Evolutionary conservation across 2,329 filamentous ascomycete genomes (phyloP), one percentile per base, ranked within the genome.

Genomic region (Aspergillus ustus): DNA sequence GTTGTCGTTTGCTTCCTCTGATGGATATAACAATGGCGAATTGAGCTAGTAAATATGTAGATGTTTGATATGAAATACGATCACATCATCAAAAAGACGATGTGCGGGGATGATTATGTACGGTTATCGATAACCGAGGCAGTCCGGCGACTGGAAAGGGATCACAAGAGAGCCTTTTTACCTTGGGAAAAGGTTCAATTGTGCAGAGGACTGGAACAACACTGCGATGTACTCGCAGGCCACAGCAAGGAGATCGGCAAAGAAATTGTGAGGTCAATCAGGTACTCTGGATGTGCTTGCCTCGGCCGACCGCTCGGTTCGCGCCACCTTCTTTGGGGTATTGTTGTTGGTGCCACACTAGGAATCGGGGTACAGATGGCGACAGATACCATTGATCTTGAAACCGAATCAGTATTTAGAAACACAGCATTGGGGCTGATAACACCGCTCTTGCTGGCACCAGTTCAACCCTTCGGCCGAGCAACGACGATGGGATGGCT

Each of bases 61-160:
- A 44, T 25, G 22, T 13, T 20, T n/a, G n/a, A 43, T 53, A 53
- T 43, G 25, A 57, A 51, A 44, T 51, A 22, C 19, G 25, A 58
- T 58, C 55, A 58, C 55, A 50, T 58, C 55, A 58, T 52, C 48
- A 9, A 51, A 50, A 57, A 54, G 52, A 44, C 45, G 31, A 8
- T 53, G 54, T 57, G 59, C 59, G 59, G 59, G 59, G 59, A 57
- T 59, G 43, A 6, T 9, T 9, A 22, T 48, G 34, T 9, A 22
- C 43, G 34, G 54, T 58, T 62, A 62, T 62, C 59, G 60, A 58
- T 62, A 62, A 49, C 60, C 60, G 60, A 62, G 60, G 60, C 51
- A 52, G 44, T 34, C 48, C 49, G 48, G 40, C 49, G 51, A n/a
- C 22, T 45, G 11, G 45, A 54, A 4, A 54, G 11, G 34, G 8